These are phyloP conservation scores for Xylariaceae sp. DNA, from an alignment of 2,329 filamentous ascomycete genomes.

Conservation along the genomic window DNA sequence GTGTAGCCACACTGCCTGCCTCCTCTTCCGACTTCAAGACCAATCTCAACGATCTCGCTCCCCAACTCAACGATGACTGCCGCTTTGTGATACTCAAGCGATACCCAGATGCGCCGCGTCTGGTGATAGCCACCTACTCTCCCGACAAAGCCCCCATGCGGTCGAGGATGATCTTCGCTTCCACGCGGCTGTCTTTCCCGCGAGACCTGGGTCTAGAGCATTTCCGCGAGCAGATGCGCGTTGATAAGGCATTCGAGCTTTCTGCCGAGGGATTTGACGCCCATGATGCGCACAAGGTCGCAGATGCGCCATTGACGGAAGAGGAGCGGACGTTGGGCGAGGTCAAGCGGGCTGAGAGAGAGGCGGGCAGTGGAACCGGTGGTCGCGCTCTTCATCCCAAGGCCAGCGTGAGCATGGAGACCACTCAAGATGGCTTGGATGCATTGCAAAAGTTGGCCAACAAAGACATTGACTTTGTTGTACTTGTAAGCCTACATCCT, in stretches of 20 bases:
- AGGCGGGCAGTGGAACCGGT: conserved; percentile 67
- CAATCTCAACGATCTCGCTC: conserved; percentile 61
- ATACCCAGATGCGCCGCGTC: conserved; percentile 53
- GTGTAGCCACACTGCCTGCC: conserved; percentile 53
- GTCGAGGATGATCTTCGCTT: conserved; percentile 84
- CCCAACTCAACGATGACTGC: conserved; percentile 65
- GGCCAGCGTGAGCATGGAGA: conserved; percentile 55
- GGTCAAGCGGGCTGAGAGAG: conserved; percentile 72
- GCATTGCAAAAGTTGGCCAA: conserved; percentile 60
- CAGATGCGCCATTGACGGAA: conserved; percentile 71
- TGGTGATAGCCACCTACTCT: conserved; percentile 74
- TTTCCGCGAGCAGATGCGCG: conserved; percentile 74
- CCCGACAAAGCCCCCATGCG: conserved; percentile 76
- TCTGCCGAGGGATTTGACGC: conserved; percentile 66
- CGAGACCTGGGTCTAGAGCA: conserved; percentile 76
- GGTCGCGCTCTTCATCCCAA: conserved; percentile 58
- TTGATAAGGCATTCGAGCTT: conserved; percentile 67
- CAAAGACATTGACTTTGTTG: conserved; percentile 55
- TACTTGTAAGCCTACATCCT: conserved; percentile 53
- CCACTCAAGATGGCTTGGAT: conserved; percentile 61
- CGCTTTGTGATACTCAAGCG: conserved; percentile 75
- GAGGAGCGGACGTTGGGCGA: conserved; percentile 71
- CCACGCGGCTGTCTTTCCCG: conserved; percentile 70
- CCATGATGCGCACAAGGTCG: conserved; percentile 64
- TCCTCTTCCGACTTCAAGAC: conserved; percentile 56